phyloP scores from a whole-genome alignment of 2,329 filamentous ascomycete genomes.

The Penicillium sp. region DNA sequence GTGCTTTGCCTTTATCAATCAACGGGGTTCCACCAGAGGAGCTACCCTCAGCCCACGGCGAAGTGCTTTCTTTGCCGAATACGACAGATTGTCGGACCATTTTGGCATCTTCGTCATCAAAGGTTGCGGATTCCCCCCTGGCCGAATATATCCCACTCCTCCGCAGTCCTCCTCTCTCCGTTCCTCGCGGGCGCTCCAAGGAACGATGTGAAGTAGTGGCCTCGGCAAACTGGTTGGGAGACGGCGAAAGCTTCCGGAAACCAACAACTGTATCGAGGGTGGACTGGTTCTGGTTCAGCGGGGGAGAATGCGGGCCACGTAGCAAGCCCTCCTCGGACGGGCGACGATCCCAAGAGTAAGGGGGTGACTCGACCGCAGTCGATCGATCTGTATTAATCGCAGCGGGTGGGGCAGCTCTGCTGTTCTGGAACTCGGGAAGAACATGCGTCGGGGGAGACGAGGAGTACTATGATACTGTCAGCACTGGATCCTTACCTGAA shows the following conservation, averaged over 20 bases:
- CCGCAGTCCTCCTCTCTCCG: constrained; percentile 29
- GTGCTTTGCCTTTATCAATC: constrained; percentile 24
- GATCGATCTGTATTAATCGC: constrained; percentile 49
- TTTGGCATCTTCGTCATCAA: constrained; percentile 44
- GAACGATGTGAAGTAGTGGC: constrained; percentile 36
- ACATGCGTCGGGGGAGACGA: constrained; percentile 23
- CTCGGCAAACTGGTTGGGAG: constrained; percentile 24
- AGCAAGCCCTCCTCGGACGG: constrained; percentile 54
- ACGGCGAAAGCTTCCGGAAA: constrained; percentile 22
- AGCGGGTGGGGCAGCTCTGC: constrained; percentile 32
- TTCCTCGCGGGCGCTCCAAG: constrained; percentile 27
- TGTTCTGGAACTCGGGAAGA: constrained; percentile 20
- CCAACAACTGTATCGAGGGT: constrained; percentile 16
- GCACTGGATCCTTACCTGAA: constrained; percentile 12
- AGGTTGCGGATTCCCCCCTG: constrained; percentile 26
- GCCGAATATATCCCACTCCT: constrained; percentile 34
- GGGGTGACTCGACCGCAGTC: constrained; percentile 48
- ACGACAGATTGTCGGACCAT: constrained; percentile 38
- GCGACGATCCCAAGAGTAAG: constrained; percentile 55
- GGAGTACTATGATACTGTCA: constrained; percentile 29
- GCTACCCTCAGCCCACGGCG: constrained; percentile 22
- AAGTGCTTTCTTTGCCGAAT: constrained; percentile 28
- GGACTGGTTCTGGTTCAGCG: constrained; percentile 15
- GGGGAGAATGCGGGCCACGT: constrained; percentile 31
- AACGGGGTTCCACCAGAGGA: constrained; percentile 30